Percentiles rank a stretch among this genome's conserved stretches.
Conservation (phyloP, 2,329 filamentous ascomycete species). For the Ascochyta fabae region DNA sequence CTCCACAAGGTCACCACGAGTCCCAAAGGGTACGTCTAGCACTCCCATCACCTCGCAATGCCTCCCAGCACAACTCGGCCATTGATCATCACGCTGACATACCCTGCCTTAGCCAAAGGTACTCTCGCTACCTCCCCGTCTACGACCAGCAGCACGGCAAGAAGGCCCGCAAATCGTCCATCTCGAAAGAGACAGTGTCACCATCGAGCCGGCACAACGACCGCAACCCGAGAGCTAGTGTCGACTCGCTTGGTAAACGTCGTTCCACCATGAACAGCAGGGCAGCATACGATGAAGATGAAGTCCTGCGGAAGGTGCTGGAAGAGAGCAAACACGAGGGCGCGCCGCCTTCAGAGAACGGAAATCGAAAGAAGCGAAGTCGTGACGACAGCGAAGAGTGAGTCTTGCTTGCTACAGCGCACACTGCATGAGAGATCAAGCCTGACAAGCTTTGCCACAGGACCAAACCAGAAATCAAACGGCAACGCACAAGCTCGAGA, state of each 20-base stretch:
- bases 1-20: conserved; percentile 84
- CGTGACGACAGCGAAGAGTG: conserved; percentile 95
- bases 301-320: conserved; percentile 84
- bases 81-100: conserved; percentile 9
- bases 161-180: conserved; percentile 66
- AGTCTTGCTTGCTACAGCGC: conserved; percentile 50
- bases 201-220: conserved; percentile 62
- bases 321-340: conserved; percentile 92
- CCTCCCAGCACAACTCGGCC: not conserved
- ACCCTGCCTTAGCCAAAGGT: conserved; percentile 60
- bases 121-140: conserved; percentile 69
- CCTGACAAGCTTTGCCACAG: conserved; percentile 57
- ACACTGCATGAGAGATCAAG: conserved; percentile 1
- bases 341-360: conserved; percentile 60
- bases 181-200: conserved; percentile 67
- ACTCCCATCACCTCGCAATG: not conserved
- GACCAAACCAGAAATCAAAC: conserved; percentile 73
- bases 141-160: conserved; percentile 58
- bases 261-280: conserved; percentile 98
- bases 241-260: conserved; percentile 73
- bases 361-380: conserved; percentile 76
- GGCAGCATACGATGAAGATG: conserved; percentile 94
- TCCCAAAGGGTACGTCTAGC: conserved; percentile 76
- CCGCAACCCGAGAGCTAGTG: conserved; percentile 61
- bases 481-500: conserved; percentile 73